These are phyloP conservation scores for Quercus bicolor DNA, from an alignment of 306 rosid species.

Conservation along the genomic window DNA sequence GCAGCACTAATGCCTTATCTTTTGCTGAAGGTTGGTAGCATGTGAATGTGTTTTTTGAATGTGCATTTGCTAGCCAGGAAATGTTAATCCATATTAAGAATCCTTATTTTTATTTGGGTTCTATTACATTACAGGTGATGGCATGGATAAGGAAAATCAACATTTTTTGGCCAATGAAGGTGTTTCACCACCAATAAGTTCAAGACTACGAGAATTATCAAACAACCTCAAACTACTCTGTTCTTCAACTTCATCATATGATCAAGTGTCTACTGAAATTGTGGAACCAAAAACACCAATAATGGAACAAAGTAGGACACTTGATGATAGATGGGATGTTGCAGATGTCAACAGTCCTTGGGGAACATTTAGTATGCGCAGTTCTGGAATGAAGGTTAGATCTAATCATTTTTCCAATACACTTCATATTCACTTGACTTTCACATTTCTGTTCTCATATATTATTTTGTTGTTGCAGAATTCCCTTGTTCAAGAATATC, in stretches of 20 bases:
- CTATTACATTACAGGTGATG: conserved; percentile 34
- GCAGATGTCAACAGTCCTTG: conserved; percentile 60
- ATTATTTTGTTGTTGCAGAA: conserved; percentile 40
- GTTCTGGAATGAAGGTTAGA: conserved; percentile 71
- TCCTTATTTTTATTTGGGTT: background rate
- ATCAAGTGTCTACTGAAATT: conserved; percentile 27
- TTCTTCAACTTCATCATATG: conserved; percentile 40
- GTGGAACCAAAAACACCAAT: conserved; percentile 65
- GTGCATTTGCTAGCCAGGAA: conserved; percentile 1
- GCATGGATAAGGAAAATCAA: conserved; percentile 42
- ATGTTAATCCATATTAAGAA: background rate
- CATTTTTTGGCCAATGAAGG: conserved; percentile 18
- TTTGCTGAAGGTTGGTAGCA: conserved; percentile 37
- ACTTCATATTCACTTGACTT: background rate
- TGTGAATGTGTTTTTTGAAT: conserved; percentile 9
- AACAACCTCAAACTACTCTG: conserved; percentile 40
- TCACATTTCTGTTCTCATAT: conserved; percentile 4
- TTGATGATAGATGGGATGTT: conserved; percentile 31
- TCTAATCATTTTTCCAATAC: background rate
- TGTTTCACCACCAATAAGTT: conserved; percentile 72
- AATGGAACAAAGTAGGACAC: conserved; percentile 20
- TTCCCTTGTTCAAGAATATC: conserved; percentile 55
- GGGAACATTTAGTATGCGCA: conserved; percentile 45
- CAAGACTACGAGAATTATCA: conserved; percentile 57
- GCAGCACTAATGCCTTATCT: conserved; percentile 20